Evolutionary conservation across 352 stramenopile species (phyloP).

Genomic region (Lagenidium giganteum): DNA sequence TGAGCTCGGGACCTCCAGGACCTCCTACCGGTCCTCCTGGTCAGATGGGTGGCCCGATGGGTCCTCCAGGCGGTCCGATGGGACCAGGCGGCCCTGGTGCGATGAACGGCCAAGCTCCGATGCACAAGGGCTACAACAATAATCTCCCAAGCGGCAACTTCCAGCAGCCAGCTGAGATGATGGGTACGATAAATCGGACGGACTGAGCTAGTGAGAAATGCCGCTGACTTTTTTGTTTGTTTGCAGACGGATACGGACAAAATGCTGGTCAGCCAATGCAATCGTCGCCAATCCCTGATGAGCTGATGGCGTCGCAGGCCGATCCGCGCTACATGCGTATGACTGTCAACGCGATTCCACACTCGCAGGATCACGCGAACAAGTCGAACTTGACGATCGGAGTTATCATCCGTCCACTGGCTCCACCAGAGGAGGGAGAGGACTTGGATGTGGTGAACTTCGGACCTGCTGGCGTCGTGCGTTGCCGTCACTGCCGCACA

Average conservation of each 20-base stretch:
- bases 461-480: constrained; percentile 71
- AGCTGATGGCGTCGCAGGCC: constrained; percentile 70
- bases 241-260: constrained; percentile 31
- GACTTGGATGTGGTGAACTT: constrained; percentile 87
- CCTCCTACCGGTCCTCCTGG: constrained; percentile 8
- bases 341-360: constrained; percentile 66
- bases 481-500: constrained; percentile 85
- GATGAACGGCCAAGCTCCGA: constrained; percentile 16
- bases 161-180: constrained; percentile 73
- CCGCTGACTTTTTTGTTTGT: constrained; percentile 1
- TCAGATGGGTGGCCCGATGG: constrained; percentile 30
- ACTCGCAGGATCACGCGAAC: constrained; percentile 78
- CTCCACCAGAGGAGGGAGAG: constrained; percentile 50
- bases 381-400: constrained; percentile 84
- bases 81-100: constrained; percentile 9
- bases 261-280: constrained; percentile 37
- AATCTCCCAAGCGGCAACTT: constrained; percentile 70
- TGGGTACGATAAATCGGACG: constrained; percentile 35
- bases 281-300: constrained; percentile 46
- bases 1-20: constrained; percentile 16
- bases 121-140: constrained; percentile 16
- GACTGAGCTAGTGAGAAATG: background rate
- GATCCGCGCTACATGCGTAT: constrained; percentile 81
- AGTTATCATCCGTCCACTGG: constrained; percentile 80
- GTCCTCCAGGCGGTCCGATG: constrained; percentile 8